Conservation (phyloP, 75 land plant genomes). For the Selaginella tamariscina region DNA sequence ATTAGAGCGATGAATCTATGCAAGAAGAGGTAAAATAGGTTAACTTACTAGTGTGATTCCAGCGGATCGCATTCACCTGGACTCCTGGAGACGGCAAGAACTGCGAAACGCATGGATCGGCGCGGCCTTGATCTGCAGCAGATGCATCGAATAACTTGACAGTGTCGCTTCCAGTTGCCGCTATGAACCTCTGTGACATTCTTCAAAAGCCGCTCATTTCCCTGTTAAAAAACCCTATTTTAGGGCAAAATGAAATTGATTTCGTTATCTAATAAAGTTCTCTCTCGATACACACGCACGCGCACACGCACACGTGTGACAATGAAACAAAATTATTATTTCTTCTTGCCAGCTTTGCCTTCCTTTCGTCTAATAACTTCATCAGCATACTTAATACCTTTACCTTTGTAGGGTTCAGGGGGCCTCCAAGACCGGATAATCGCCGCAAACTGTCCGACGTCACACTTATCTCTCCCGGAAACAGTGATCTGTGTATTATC, state of each 20-base stretch:
- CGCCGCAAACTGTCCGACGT: constrained; percentile 52
- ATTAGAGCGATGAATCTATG: neutral
- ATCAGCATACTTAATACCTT: constrained; percentile 57
- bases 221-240: too few species aligned
- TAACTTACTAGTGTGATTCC: constrained; percentile 92
- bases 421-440: constrained; percentile 53
- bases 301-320: too few species aligned
- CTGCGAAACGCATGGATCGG: constrained; percentile 63
- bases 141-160: constrained; percentile 79
- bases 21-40: neutral
- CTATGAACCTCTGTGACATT: constrained; percentile 31
- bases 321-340: too few species aligned
- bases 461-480: constrained; percentile 47
- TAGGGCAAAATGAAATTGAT: too few species aligned
- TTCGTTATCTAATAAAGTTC: too few species aligned
- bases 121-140: constrained; percentile 21
- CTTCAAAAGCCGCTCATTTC: neutral
- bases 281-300: too few species aligned
- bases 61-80: constrained; percentile 66
- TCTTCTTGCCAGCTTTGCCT: constrained; percentile 11
- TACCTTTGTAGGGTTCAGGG: constrained; percentile 67
- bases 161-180: constrained; percentile 82
- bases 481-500: neutral
- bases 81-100: constrained; percentile 61
- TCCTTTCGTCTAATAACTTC: constrained; percentile 48